Evolutionary conservation across 306 rosid species (phyloP).

Genomic region (cucumber (Cucumis sativus)): Cucumber_9930_V3 NC_026655.2:24830501-24831000

Average conservation of each 20-base stretch:
- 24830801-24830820: background rate
- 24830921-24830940: no score
- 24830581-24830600: slow-evolving; percentile 19
- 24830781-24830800: slow-evolving; percentile 31
- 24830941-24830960: no score
- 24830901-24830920: no score
- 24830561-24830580: slow-evolving; percentile 30
- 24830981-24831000: slow-evolving; percentile 54
- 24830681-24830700: slow-evolving; percentile 47
- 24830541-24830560: background rate
- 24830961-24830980: no score
- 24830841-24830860: background rate
- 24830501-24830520: slow-evolving; percentile 8
- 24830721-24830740: slow-evolving; percentile 51
- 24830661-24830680: slow-evolving; percentile 43
- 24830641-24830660: slow-evolving; percentile 33
- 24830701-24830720: slow-evolving; percentile 67
- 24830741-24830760: slow-evolving; percentile 61
- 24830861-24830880: background rate
- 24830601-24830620: slow-evolving; percentile 10
- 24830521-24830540: background rate
- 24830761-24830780: slow-evolving; percentile 73
- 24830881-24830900: background rate
- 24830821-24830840: no score
- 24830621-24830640: slow-evolving; percentile 25